Conservation (phyloP, 2,329 filamentous ascomycete species). For the Hypocrella siamensis region DNA sequence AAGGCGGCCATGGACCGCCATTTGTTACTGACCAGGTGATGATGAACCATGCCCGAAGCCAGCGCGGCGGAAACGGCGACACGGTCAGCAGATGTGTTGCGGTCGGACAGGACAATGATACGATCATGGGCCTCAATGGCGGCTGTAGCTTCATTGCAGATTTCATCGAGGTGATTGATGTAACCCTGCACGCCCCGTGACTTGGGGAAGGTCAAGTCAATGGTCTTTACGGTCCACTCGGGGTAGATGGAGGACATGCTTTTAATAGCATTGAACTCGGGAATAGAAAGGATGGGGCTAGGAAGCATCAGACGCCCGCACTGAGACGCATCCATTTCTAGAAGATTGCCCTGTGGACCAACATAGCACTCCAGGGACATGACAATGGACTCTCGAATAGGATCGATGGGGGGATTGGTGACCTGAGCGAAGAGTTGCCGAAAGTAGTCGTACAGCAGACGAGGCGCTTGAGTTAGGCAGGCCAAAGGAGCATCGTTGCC, state of each 20-base stretch:
- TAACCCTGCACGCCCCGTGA: constrained; percentile 70
- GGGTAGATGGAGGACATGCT: constrained; percentile 59
- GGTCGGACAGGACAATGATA: constrained; percentile 79
- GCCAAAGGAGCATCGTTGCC: constrained; percentile 91
- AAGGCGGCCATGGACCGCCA: constrained; percentile 82
- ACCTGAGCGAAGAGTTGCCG: constrained; percentile 94
- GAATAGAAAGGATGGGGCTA: constrained; percentile 76
- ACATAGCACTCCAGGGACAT: constrained; percentile 97
- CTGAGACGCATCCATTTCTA: constrained; percentile 85
- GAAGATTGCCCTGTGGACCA: constrained; percentile 83
- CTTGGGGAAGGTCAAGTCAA: constrained; percentile 91
- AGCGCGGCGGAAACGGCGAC: constrained; percentile 75
- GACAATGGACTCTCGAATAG: constrained; percentile 91
- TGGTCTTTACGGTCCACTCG: constrained; percentile 75
- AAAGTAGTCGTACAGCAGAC: constrained; percentile 91
- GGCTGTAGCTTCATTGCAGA: constrained; percentile 71
- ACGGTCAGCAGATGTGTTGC: constrained; percentile 66
- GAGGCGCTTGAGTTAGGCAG: constrained; percentile 77
- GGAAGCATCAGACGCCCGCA: constrained; percentile 75
- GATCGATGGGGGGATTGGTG: constrained; percentile 94
- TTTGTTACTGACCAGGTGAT: constrained; percentile 89
- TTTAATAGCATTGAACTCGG: constrained; percentile 77
- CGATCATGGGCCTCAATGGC: constrained; percentile 73
- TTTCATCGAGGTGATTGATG: constrained; percentile 70
- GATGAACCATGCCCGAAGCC: constrained; percentile 86